Base-by-base conservation (phyloP, 2,329 filamentous ascomycete species). In the Tolypocladium tundrense region DNA sequence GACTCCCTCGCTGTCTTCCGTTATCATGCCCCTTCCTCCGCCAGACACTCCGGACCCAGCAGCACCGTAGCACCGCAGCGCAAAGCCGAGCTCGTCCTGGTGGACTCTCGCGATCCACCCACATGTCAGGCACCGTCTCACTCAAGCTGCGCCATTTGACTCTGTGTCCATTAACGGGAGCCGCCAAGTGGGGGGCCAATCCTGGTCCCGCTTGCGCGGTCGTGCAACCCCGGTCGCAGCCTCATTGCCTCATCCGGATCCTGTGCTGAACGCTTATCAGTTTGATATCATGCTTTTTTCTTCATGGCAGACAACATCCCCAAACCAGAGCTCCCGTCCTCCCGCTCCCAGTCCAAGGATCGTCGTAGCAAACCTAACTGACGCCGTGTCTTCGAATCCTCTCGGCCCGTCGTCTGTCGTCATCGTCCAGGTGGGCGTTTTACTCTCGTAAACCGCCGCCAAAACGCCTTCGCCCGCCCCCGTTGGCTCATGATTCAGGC, bases 291-390 rank as follows among this genome's bases (percentile, higher is more conserved):
- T 42, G 6, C 19, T 55, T 57, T 58, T 56, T 53, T 53, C 42
- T 54, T 60, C 48, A 54, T 64, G 63, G 62, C 60, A 63, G 63
- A 64, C 63, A 62, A 60, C 53, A 45, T 40, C 33, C 52, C 39
- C 51, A 55, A 59, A 35, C 45, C 55, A 51, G 54, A 60, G 48
- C 59, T 61, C 60, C 59, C 52, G 33, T 48, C 51, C 57, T 33
- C 54, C 33, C 45, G 19, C 9, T 1, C 27, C 27, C 27, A 33
- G 16, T 51, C 48, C 16, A n/a, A 9, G 48, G 19, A 45, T 45
- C 43, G 43, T 27, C 13, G 43, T 8, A 16, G 48, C 48, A 10
- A 19, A 8, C 14, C 8, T 40, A 21, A 41, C 19, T 21, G 41
- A 11, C 41, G 41, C 19, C 41, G 19, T 42, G 19, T 21, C 0